Base-by-base conservation (phyloP, 306 rosid genomes). In the Pterocarpus santalinus region DNA sequence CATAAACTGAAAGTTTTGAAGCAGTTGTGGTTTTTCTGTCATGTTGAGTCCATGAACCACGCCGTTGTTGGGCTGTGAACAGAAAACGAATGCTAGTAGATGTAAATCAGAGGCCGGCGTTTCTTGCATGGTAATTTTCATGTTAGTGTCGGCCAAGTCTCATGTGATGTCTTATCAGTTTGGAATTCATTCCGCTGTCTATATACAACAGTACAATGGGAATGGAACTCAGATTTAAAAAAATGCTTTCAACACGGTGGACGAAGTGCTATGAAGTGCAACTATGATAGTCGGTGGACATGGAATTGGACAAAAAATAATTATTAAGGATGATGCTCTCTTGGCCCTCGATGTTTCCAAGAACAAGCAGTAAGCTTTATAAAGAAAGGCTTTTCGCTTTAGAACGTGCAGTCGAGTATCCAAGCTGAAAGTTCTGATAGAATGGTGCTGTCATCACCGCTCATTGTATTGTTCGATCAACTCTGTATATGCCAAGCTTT, bases 1-100 rank as follows among this genome's bases (percentile, higher is more conserved):
- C 73, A 16, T 49, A 13, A 65, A 51, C 85, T 34, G 56, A n/a
- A 57, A 47, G 56, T 81, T 55, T 73, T 65, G 55, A 80, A 34
- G 57, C 47, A 5, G 62, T 46, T 39, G 60, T 65, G 63, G 68
- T 71, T 47, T 46, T 65, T 30, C 15, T 33, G 53, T 30, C 63
- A 35, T 69, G 75, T 43, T 28, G 82, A 80, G 71, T 80, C 60
- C 8, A 15, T 75, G 70, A 22, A 60, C 34, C 53, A 5, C 41
- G 5, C 52, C 65, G 51, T 61, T 71, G n/a, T 16, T 65, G 39
- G 82, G 65, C 52, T 64, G 51, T 8, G 5, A 46, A 68, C 65
- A 41, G 41, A 32, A 13, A 71, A 3, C 10, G 49, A 53, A 15
- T 52, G 85, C 44, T 36, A 35, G 51, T 69, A 41, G 79, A 36